Conservation (phyloP, 345 rosid species). For the Viola odorata region DNA sequence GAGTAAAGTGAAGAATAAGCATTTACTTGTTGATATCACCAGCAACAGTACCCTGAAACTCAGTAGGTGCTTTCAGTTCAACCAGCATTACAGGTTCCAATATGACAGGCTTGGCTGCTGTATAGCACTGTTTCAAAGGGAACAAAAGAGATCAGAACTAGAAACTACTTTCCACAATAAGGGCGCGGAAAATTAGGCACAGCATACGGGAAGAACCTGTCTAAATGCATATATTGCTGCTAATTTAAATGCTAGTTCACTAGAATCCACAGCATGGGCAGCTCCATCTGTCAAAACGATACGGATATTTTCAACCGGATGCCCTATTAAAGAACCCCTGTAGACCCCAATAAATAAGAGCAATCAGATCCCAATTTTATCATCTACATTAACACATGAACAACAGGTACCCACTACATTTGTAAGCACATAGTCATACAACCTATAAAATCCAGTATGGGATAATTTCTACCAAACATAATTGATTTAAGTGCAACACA, state of each 20-base stretch:
- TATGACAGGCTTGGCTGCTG: conserved; percentile 83
- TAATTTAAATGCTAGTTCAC: conserved; percentile 96
- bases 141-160: neutral
- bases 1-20: neutral
- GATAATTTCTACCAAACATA: no score
- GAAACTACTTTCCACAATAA: neutral
- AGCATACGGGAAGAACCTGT: conserved; percentile 38
- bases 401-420: no score
- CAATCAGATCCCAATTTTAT: neutral
- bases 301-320: conserved; percentile 88
- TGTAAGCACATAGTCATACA: no score
- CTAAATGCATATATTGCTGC: conserved; percentile 98
- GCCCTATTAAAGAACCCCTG: conserved; percentile 96
- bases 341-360: no score
- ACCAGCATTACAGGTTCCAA: conserved; percentile 95
- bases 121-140: conserved; percentile 51
- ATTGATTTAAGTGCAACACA: no score
- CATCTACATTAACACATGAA: neutral
- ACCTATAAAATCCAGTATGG: no score
- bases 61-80: conserved; percentile 91
- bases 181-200: neutral
- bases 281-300: conserved; percentile 90
- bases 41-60: conserved; percentile 93
- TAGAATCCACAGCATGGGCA: conserved; percentile 92
- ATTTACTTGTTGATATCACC: conserved; percentile 93